Base-by-base conservation (phyloP, 2,329 filamentous ascomycete species). In the Rosellinia necatrix region DNA sequence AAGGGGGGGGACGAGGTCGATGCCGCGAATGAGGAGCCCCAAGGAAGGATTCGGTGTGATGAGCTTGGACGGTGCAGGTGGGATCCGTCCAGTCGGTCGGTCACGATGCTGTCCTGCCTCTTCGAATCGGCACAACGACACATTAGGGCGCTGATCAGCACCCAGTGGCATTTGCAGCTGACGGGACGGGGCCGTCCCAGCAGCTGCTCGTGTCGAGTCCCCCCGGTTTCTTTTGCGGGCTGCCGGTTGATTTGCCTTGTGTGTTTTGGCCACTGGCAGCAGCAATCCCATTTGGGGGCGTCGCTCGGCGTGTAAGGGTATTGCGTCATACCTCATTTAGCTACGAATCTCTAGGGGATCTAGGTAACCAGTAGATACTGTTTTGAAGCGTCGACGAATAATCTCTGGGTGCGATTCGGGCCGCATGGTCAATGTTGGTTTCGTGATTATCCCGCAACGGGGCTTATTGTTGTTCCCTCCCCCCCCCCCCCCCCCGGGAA, bases 1-100 rank as follows among this genome's bases (percentile, higher is more conserved):
- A 21, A 32, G 12, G 25, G 15, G 13, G 22, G n/a, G 30, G 2
- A 21, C 38, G 37, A 22, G 40, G n/a, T n/a, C n/a, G n/a, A n/a
- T n/a, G n/a, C 54, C 37, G 29, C 49, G 44, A 49, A 52, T 49
- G 19, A 9, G 30, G 44, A 38, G 49, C 49, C n/a, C n/a, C 25
- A 25, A 27, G 55, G 22, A 47, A 50, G 40, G 34, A 54, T 53
- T 53, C 44, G 22, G 38, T 52, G 50, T 54, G 49, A 53, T 49
- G 12, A 19, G 17, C 37, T 37, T 46, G 19, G 27, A 38, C 40
- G 43, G 49, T 53, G 49, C 49, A 46, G 41, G 41, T 22, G 35
- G 21, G 15, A 25, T 37, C 15, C 19, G 12, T 13, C 6, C 15
- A 13, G 27, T 34, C 15, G 40, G 37, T 27, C 42, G 46, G 25